Base-by-base conservation (phyloP, 2,329 filamentous ascomycete species). In the Pestalotiopsis sp. region DNA sequence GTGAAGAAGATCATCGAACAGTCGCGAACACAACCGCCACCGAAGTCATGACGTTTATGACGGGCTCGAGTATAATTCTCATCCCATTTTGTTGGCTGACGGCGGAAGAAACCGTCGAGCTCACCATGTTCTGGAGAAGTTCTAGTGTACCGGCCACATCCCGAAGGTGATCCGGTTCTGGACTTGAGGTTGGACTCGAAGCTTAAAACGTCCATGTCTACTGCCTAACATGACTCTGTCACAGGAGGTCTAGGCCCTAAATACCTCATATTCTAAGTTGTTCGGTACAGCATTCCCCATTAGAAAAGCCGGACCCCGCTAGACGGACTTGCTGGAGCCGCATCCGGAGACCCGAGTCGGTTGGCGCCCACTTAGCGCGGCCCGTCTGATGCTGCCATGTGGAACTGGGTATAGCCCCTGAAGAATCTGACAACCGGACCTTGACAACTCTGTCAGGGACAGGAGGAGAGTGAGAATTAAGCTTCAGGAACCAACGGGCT, bases 401-500 rank as follows among this genome's bases (percentile, higher is more conserved):
- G 45, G 45, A 20, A 52, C 45, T 36, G 17, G 25, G 59, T 36
- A 20, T 39, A 39, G 25, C 13, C 25, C 31, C 14, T 9, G 23
- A 23, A 39, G 38, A 62, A 36, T 39, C 20, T 39, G 25, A 62
- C 59, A 31, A 17, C 36, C 59, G 59, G 59, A 36, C 59, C 12
- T 31, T 39, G 31, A 36, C 31, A 39, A n/a, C 59, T 36, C 31
- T 36, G 27, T 36, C 57, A 59, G 11, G 25, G 20, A 59, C 57
- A n/a, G 27, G 27, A 62, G 38, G 27, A 36, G 12, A 14, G 45
- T 52, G 17, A 20, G 59, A 39, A 39, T 36, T 62, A 62, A 23
- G 36, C 25, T 62, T 62, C 59, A 62, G 59, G 59, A 13, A 62
- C 59, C 27, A 62, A 39, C 59, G 59, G 23, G n/a, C 27, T 36